A percentile compares a stretch with the other conserved stretches of the same genome.
Conservation (phyloP, 192 early-diverging fungal genomes). For the Chytriomyces confervae region DNA sequence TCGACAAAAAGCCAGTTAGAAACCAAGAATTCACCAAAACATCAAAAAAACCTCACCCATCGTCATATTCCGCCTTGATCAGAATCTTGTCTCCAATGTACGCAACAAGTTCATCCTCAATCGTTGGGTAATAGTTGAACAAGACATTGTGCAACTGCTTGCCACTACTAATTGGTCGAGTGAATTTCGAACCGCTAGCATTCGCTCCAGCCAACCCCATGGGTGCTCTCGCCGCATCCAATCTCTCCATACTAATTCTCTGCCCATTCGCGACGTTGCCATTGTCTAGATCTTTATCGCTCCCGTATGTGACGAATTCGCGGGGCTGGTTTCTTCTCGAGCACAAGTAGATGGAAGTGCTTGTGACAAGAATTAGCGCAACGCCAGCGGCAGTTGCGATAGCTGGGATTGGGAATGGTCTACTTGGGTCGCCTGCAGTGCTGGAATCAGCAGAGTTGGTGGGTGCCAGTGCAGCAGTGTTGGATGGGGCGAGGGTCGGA, state of each 20-base stretch:
- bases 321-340: not conserved
- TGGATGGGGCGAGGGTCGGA: not conserved
- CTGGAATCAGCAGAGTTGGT: not conserved
- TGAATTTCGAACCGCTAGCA: not conserved
- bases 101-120: conserved; percentile 10
- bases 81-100: conserved; percentile 9
- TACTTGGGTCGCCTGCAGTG: not conserved
- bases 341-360: conserved; percentile 16
- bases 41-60: too few relatives aligned
- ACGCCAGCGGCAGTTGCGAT: conserved; percentile 1
- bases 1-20: too few relatives aligned
- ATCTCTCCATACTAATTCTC: not conserved
- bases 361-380: not conserved
- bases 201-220: not conserved
- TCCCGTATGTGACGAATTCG: not conserved
- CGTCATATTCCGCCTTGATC: conserved; percentile 54
- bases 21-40: not conserved
- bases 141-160: conserved; percentile 6
- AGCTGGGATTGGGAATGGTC: not conserved
- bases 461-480: not conserved
- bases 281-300: not conserved
- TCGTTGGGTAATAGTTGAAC: conserved; percentile 1
- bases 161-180: conserved; percentile 1
- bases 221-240: not conserved
- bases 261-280: not conserved